phyloP scores from a whole-genome alignment of 345 rosid species.

The Clausena lansium region DNA sequence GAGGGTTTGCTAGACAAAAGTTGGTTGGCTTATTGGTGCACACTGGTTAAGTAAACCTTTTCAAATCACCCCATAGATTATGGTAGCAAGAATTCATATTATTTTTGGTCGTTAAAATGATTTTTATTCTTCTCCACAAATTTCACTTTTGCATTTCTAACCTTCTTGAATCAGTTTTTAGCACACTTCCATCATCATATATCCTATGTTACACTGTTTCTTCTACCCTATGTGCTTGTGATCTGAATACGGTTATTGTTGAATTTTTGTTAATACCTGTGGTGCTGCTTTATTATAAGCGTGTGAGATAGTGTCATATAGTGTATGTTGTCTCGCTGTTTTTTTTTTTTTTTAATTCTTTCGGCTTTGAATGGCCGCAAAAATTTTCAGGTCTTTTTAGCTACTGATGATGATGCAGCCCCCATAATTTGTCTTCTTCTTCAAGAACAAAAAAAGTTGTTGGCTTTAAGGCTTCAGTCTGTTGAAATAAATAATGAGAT shows the following conservation, averaged over 20 bases:
- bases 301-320: conserved; percentile 18
- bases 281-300: conserved; percentile 8
- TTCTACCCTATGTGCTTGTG: background rate
- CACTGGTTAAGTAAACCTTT: background rate
- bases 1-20: background rate
- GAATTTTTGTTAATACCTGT: background rate
- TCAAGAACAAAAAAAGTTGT: conserved; percentile 80
- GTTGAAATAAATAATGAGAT: conserved; percentile 75
- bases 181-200: background rate
- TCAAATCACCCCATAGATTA: background rate
- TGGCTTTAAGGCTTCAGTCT: conserved; percentile 79
- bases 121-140: background rate
- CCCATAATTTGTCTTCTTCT: conserved; percentile 84
- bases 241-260: background rate
- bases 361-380: conserved; percentile 17
- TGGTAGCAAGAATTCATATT: background rate
- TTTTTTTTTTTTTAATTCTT: background rate
- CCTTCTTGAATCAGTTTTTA: background rate
- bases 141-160: background rate
- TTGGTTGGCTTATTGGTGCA: background rate
- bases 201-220: too few species aligned
- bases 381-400: conserved; percentile 74
- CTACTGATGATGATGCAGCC: conserved; percentile 74
- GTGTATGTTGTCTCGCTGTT: conserved; percentile 13
- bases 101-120: background rate